Evolutionary conservation across 176 grass and related monocot species (phyloP).

Genomic region (Carex pumila): DNA sequence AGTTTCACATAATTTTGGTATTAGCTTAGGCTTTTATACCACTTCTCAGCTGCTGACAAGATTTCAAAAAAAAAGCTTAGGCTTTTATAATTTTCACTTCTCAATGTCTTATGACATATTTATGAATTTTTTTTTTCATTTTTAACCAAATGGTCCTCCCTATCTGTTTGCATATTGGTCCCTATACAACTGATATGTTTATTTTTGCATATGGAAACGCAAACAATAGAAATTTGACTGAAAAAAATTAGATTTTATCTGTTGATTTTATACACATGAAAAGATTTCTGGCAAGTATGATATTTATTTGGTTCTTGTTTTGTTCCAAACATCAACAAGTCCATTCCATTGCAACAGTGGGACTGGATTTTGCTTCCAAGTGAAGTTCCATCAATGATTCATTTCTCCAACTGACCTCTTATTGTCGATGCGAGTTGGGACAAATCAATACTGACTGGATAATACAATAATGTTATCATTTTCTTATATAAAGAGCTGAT

Average conservation of each 20-base stretch:
- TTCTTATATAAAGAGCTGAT: not conserved
- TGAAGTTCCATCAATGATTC: not conserved
- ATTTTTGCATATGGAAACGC: not conserved
- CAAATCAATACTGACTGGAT: not conserved
- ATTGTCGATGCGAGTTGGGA: not conserved
- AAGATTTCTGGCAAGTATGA: not conserved
- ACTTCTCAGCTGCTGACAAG: too few species aligned
- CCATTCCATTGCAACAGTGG: not conserved
- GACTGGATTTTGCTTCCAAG: not conserved
- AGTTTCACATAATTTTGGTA: conserved; percentile 15
- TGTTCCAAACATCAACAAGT: not conserved
- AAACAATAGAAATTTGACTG: not conserved
- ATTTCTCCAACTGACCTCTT: not conserved
- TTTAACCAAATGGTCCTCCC: not conserved
- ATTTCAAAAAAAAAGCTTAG: too few species aligned
- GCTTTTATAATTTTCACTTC: not conserved
- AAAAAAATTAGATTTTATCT: not conserved
- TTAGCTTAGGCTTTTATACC: conserved; percentile 8
- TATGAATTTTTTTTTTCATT: not conserved
- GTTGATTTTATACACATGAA: not conserved
- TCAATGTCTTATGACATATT: not conserved
- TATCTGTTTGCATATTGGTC: not conserved
- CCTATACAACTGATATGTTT: not conserved
- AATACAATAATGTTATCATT: not conserved
- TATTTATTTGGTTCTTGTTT: not conserved